Evolutionary conservation across 2,329 filamentous ascomycete species (phyloP).

Genomic region (Lachnellula occidentalis): DNA sequence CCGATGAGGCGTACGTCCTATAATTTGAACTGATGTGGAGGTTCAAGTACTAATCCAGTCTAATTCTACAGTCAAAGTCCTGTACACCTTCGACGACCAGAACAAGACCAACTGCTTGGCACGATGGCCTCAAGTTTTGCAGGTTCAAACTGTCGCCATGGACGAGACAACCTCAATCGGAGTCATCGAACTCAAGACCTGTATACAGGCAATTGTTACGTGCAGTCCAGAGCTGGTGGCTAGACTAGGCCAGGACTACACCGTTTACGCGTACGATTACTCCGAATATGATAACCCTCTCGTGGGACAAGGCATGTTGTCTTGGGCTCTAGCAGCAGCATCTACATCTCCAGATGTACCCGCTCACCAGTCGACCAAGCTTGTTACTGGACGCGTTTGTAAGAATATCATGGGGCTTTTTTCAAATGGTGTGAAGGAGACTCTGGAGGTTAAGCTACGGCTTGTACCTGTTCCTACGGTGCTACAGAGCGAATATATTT

Average conservation of each 20-base stretch:
- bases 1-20: constrained; percentile 58
- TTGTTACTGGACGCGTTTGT: constrained; percentile 86
- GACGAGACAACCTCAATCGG: constrained; percentile 80
- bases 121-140: constrained; percentile 71
- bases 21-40: not conserved
- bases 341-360: constrained; percentile 49
- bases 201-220: constrained; percentile 72
- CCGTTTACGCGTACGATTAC: constrained; percentile 95
- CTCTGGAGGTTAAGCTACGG: constrained; percentile 86
- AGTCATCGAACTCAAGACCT: constrained; percentile 79
- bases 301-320: constrained; percentile 93
- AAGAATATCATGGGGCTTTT: constrained; percentile 83
- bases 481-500: constrained; percentile 53
- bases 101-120: constrained; percentile 86
- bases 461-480: constrained; percentile 65
- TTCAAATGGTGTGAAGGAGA: constrained; percentile 76
- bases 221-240: constrained; percentile 82
- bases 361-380: constrained; percentile 55
- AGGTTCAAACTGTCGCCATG: constrained; percentile 73
- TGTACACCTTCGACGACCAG: constrained; percentile 91
- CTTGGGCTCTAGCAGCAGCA: constrained; percentile 62
- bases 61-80: constrained; percentile 71
- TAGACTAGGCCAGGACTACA: constrained; percentile 71
- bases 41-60: constrained; percentile 16
- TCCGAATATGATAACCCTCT: constrained; percentile 91